These are phyloP conservation scores for Camellia sinensis DNA, from an alignment of 148 eudicot genomes.

Conservation along the genomic window DNA sequence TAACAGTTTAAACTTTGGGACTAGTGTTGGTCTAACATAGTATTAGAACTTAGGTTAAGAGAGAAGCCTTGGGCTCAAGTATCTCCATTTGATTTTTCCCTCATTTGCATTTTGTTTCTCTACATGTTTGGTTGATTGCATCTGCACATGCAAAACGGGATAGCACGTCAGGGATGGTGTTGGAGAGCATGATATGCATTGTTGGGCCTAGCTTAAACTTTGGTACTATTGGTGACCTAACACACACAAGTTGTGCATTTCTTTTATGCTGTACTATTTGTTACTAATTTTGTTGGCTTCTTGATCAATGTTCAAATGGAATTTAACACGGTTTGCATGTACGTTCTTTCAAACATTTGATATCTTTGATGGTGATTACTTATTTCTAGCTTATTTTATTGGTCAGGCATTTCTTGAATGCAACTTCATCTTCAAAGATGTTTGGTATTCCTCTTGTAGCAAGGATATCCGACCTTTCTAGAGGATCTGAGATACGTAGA, in stretches of 20 bases:
- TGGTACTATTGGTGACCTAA: no score
- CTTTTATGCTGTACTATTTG: neutral
- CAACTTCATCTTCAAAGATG: conserved; percentile 21
- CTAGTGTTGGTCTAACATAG: no score
- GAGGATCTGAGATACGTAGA: conserved; percentile 53
- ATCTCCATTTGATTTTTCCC: no score
- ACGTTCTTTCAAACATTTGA: neutral
- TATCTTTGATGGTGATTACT: neutral
- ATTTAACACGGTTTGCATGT: neutral
- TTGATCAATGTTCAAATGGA: neutral
- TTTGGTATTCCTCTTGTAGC: conserved; percentile 82
- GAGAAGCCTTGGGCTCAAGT: no score
- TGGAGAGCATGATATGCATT: no score
- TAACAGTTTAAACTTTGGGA: no score
- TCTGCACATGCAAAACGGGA: no score
- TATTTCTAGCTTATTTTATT: conserved; percentile 12
- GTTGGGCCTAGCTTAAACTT: no score
- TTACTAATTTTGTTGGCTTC: neutral
- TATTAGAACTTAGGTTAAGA: no score
- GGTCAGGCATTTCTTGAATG: conserved; percentile 22
- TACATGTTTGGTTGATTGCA: no score
- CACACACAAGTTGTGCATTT: neutral
- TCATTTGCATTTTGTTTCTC: no score
- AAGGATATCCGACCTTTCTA: conserved; percentile 40
- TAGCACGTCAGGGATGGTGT: no score